phyloP scores from a whole-genome alignment of 2,329 filamentous ascomycete species.

The Beauveria caledonica region DNA sequence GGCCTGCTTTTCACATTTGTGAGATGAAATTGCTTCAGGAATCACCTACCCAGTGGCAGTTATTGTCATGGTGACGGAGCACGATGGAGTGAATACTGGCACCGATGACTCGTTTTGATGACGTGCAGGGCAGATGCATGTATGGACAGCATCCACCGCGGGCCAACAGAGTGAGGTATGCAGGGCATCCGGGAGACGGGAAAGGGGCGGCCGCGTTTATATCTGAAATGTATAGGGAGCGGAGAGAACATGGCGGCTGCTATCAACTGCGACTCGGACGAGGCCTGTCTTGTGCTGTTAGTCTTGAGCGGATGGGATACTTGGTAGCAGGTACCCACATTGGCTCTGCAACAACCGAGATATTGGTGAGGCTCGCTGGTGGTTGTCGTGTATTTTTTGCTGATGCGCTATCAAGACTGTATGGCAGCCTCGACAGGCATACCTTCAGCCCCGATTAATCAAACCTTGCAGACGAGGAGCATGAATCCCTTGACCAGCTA shows the following conservation, averaged over 20 bases:
- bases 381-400: background rate
- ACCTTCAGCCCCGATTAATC: background rate
- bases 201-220: constrained; percentile 7
- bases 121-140: background rate
- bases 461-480: background rate
- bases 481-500: background rate
- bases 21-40: background rate
- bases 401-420: background rate
- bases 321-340: background rate
- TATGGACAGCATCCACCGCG: background rate
- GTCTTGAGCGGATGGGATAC: background rate
- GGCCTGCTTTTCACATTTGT: background rate
- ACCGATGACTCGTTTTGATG: background rate
- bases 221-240: background rate
- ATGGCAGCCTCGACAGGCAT: background rate
- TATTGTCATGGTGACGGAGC: too few relatives aligned
- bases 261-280: background rate
- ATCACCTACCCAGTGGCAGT: background rate
- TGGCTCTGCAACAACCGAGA: background rate
- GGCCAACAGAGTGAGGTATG: background rate
- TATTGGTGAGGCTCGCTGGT: background rate
- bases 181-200: background rate
- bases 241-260: background rate
- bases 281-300: background rate
- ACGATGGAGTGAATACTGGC: background rate